A percentile compares a stretch with the other conserved stretches of the same genome.
Evolutionary conservation across 441 rosid genomes (phyloP).

Genomic region (Capsella rubella): DNA sequence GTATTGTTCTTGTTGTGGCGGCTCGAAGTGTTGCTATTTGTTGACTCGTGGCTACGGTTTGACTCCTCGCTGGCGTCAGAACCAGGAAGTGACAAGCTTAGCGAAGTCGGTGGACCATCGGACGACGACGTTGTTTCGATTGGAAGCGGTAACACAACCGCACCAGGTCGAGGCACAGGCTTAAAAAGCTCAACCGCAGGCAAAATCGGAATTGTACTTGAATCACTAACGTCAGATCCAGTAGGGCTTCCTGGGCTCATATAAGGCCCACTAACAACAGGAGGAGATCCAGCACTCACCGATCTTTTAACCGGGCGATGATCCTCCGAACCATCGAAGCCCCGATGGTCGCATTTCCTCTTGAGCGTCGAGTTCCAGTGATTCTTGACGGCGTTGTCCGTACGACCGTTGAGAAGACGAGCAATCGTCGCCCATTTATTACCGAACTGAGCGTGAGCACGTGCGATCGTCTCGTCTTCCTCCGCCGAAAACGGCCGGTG

Average conservation of each 20-base stretch:
- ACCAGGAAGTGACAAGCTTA: slow-evolving; percentile 64
- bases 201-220: slow-evolving; percentile 54
- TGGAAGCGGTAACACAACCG: slow-evolving; percentile 47
- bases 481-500: slow-evolving; percentile 66
- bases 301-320: slow-evolving; percentile 53
- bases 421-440: slow-evolving; percentile 87
- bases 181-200: slow-evolving; percentile 53
- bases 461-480: slow-evolving; percentile 65
- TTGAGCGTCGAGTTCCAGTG: slow-evolving; percentile 85
- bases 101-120: slow-evolving; percentile 62
- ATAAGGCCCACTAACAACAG: slow-evolving; percentile 55
- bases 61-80: slow-evolving; percentile 54
- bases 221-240: slow-evolving; percentile 67
- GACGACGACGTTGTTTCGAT: slow-evolving; percentile 55
- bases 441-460: slow-evolving; percentile 69
- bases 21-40: slow-evolving; percentile 32
- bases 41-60: slow-evolving; percentile 44
- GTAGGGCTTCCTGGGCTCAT: slow-evolving; percentile 68
- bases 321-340: slow-evolving; percentile 26
- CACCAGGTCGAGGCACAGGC: slow-evolving; percentile 60
- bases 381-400: slow-evolving; percentile 79
- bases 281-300: slow-evolving; percentile 52
- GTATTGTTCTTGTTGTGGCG: slow-evolving; percentile 2
- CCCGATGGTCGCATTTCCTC: slow-evolving; percentile 60
- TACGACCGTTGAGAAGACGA: slow-evolving; percentile 74